phyloP scores from a whole-genome alignment of 345 rosid genomes.

The Raphanus raphanistrum region DNA sequence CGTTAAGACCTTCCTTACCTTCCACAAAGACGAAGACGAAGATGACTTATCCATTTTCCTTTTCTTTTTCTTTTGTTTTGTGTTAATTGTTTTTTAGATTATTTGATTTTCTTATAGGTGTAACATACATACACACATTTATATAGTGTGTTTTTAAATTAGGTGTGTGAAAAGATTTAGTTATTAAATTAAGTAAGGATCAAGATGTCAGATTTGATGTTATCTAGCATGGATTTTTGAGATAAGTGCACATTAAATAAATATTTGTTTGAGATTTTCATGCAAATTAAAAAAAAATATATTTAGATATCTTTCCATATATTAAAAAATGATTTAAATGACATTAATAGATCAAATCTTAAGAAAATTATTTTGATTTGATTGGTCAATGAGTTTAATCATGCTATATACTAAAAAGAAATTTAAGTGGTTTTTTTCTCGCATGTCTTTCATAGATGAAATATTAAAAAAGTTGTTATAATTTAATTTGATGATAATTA shows the following conservation, averaged over 20 bases:
- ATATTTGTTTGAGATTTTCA: neutral
- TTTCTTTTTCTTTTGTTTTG: neutral
- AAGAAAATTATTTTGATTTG: no score
- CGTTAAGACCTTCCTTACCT: slow-evolving; percentile 12
- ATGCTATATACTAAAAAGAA: no score
- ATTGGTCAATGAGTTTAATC: neutral
- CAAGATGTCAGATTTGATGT: neutral
- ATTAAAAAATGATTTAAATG: no score
- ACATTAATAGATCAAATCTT: neutral
- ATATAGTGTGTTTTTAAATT: neutral
- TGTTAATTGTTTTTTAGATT: neutral
- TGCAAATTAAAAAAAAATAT: neutral
- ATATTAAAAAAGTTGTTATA: no score
- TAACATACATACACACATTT: neutral
- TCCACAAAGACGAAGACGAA: slow-evolving; percentile 6
- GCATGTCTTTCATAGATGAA: no score
- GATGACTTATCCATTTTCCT: slow-evolving; percentile 1
- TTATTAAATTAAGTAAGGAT: neutral
- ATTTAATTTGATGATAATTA: no score
- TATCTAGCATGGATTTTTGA: neutral
- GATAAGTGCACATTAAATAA: neutral
- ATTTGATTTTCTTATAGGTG: neutral
- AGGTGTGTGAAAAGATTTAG: neutral
- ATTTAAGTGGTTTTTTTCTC: no score
- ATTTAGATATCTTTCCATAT: neutral